Conservation (phyloP, 306 rosid species). For the Cucumis melo region DNA sequence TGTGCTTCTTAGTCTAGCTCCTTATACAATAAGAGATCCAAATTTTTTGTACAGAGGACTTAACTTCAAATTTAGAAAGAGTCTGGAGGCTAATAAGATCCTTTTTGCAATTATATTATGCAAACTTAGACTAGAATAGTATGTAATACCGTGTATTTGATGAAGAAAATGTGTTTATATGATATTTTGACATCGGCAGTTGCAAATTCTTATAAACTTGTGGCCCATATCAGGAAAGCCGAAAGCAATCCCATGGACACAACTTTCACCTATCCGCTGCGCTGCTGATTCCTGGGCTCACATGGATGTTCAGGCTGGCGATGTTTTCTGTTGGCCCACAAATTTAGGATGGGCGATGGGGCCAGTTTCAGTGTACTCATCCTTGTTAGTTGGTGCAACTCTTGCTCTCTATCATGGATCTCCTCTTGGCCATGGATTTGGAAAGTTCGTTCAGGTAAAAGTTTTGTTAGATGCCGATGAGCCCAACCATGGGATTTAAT, state of each 20-base stretch:
- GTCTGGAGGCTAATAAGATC: background rate
- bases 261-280: constrained; percentile 63
- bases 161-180: background rate
- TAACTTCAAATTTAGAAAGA: too few species aligned
- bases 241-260: constrained; percentile 96
- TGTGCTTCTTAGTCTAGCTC: too few species aligned
- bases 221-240: constrained; percentile 55
- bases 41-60: too few species aligned
- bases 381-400: constrained; percentile 65
- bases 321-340: constrained; percentile 77
- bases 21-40: background rate
- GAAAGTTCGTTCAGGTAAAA: constrained; percentile 84
- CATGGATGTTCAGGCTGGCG: constrained; percentile 45
- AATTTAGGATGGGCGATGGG: constrained; percentile 97
- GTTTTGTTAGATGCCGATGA: background rate
- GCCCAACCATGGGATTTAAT: background rate
- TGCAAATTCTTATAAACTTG: background rate
- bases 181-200: background rate
- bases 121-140: background rate
- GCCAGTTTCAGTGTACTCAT: constrained; percentile 47
- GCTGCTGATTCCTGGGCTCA: constrained; percentile 74
- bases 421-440: constrained; percentile 74
- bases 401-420: constrained; percentile 96
- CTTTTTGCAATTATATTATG: too few species aligned
- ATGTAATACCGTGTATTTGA: background rate